Evolutionary conservation across 78 protist species (phyloP).

Genomic region (Emiliania huxleyi): DNA sequence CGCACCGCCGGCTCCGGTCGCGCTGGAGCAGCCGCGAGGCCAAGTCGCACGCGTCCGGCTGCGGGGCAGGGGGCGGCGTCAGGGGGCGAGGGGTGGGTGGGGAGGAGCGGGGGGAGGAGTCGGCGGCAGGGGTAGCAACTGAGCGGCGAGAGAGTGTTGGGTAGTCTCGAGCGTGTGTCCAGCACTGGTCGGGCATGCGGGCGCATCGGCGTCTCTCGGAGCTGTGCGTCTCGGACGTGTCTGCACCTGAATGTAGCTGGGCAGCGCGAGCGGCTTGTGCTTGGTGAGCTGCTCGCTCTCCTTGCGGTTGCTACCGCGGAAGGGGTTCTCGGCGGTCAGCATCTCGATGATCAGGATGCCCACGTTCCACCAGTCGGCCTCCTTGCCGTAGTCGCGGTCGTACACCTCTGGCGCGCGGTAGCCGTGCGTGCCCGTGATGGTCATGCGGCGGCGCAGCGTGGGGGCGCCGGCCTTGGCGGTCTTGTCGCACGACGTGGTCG

Average conservation of each 20-base stretch:
- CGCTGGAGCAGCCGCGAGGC: not conserved
- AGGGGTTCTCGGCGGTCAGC: slow-evolving; percentile 49
- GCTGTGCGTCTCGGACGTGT: too few species aligned
- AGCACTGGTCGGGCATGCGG: too few species aligned
- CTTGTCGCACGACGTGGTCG: not conserved
- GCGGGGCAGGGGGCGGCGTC: too few species aligned
- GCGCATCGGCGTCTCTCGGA: too few species aligned
- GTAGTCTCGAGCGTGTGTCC: too few species aligned
- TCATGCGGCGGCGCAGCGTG: not conserved
- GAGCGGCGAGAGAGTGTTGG: too few species aligned
- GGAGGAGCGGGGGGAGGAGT: too few species aligned
- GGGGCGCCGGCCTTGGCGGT: not conserved
- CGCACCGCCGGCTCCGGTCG: slow-evolving; percentile 21
- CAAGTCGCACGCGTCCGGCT: not conserved
- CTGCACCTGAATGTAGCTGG: not conserved
- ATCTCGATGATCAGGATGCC: slow-evolving; percentile 47
- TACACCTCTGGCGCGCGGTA: slow-evolving; percentile 54
- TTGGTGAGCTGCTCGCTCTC: slow-evolving; percentile 27
- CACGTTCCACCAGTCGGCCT: slow-evolving; percentile 55
- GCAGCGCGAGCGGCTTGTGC: not conserved
- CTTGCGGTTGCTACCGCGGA: not conserved
- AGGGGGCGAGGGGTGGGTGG: too few species aligned
- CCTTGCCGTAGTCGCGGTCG: slow-evolving; percentile 25
- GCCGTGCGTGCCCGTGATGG: slow-evolving; percentile 34
- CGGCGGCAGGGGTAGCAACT: too few species aligned